phyloP scores from a whole-genome alignment of 768 basidiomycete species.

The Sarcodon sp. region DNA sequence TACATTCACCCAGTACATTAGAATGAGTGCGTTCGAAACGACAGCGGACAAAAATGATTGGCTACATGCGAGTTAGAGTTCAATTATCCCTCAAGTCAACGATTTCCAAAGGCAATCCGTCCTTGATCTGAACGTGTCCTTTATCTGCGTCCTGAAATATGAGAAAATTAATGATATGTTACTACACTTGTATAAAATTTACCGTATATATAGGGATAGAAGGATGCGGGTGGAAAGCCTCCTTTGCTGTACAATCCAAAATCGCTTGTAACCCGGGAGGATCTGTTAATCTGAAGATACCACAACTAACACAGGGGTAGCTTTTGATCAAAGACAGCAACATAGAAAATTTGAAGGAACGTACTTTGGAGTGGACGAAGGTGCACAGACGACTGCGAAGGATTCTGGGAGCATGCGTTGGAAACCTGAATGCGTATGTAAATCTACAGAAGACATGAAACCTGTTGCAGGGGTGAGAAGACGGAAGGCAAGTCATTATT shows the following conservation, averaged over 20 bases:
- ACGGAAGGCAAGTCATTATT: neutral
- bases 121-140: slow-evolving; percentile 72
- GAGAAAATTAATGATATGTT: neutral
- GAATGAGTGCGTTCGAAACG: no score
- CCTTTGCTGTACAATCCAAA: slow-evolving; percentile 50
- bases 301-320: slow-evolving; percentile 37
- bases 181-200: slow-evolving; percentile 14
- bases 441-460: slow-evolving; percentile 91
- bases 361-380: slow-evolving; percentile 62
- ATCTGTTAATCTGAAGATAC: slow-evolving; percentile 83
- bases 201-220: slow-evolving; percentile 82
- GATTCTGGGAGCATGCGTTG: slow-evolving; percentile 86
- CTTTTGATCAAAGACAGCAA: neutral
- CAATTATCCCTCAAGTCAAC: slow-evolving; percentile 51
- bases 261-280: slow-evolving; percentile 73
- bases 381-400: slow-evolving; percentile 88
- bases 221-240: slow-evolving; percentile 81
- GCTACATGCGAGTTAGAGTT: no score
- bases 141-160: slow-evolving; percentile 62
- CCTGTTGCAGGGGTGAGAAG: slow-evolving; percentile 20
- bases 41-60: no score
- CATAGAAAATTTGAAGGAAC: slow-evolving; percentile 10
- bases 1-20: no score
- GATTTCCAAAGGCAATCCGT: slow-evolving; percentile 54
- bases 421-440: slow-evolving; percentile 86